phyloP scores from a whole-genome alignment of 1,139 yeast genomes.

The Magnusiomyces tetraspermus region DNA sequence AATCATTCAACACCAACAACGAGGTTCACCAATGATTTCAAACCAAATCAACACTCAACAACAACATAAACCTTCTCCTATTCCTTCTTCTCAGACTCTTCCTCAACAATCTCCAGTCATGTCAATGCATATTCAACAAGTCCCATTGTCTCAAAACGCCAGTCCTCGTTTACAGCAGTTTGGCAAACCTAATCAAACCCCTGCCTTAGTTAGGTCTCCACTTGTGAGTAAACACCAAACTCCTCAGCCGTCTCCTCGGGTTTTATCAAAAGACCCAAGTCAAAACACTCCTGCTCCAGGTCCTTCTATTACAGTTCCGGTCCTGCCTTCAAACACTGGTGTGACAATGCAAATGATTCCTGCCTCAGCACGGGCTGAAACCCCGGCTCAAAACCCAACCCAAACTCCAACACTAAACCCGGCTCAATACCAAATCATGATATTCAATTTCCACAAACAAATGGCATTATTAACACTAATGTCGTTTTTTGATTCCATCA shows the following conservation, averaged over 20 bases:
- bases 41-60: neutral
- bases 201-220: constrained; percentile 10
- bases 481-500: constrained; percentile 35
- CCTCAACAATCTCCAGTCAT: constrained; percentile 1
- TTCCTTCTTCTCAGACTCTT: neutral
- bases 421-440: constrained; percentile 21
- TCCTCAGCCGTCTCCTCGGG: constrained; percentile 7
- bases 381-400: constrained; percentile 3
- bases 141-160: neutral
- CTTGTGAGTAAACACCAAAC: constrained; percentile 6
- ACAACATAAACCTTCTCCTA: constrained; percentile 3
- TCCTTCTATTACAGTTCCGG: constrained; percentile 3
- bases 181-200: constrained; percentile 17
- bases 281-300: constrained; percentile 9
- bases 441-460: neutral
- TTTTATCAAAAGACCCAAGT: neutral
- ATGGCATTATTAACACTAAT: constrained; percentile 16
- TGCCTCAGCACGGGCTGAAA: neutral
- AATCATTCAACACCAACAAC: neutral
- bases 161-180: constrained; percentile 13
- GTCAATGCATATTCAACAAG: neutral
- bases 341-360: constrained; percentile 2
- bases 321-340: neutral
- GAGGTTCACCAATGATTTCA: neutral
- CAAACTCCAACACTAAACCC: constrained; percentile 4